These are phyloP conservation scores for Leptosphaerulina australis DNA, from an alignment of 2,329 filamentous ascomycete species.

Conservation along the genomic window DNA sequence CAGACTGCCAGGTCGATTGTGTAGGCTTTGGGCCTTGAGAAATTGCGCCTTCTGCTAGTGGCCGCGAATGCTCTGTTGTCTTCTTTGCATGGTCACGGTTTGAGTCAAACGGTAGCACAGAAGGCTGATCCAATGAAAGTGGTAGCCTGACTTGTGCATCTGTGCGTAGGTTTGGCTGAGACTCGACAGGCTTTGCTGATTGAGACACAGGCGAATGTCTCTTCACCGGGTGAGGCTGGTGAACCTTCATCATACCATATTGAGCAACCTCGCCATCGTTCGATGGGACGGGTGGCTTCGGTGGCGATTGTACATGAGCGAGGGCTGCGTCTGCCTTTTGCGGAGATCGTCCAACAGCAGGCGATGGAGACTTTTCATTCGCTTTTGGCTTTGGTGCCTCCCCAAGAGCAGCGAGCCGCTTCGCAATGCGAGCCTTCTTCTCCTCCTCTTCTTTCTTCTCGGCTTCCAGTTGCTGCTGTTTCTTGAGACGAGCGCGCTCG, in stretches of 20 bases:
- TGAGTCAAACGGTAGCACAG: conserved; percentile 26
- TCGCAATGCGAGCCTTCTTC: conserved; percentile 70
- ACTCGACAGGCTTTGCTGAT: conserved; percentile 21
- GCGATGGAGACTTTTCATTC: conserved; percentile 49
- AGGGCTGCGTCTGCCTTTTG: conserved; percentile 54
- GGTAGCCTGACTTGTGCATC: conserved; percentile 28
- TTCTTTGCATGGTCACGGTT: conserved; percentile 29
- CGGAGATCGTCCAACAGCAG: conserved; percentile 39
- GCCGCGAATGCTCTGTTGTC: conserved; percentile 25
- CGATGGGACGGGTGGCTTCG: conserved; percentile 64
- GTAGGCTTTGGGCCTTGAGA: conserved; percentile 30
- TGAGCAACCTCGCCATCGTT: conserved; percentile 63
- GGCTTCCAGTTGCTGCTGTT: conserved; percentile 61
- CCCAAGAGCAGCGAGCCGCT: conserved; percentile 74
- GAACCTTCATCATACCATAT: conserved; percentile 68
- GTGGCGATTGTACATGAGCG: conserved; percentile 52
- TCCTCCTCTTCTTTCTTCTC: conserved; percentile 76
- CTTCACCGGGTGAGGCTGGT: conserved; percentile 60
- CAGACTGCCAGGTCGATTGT: conserved; percentile 38
- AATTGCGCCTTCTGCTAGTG: conserved; percentile 20
- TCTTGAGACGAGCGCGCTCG: conserved; percentile 71
- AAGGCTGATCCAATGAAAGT: conserved; percentile 26
- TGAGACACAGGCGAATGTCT: conserved; percentile 31
- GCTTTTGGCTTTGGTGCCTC: conserved; percentile 54
- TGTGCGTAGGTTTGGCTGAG: conserved; percentile 29